Conservation (phyloP, 1,284 basidiomycete genomes). For the Ganoderma leucocontextum region DNA sequence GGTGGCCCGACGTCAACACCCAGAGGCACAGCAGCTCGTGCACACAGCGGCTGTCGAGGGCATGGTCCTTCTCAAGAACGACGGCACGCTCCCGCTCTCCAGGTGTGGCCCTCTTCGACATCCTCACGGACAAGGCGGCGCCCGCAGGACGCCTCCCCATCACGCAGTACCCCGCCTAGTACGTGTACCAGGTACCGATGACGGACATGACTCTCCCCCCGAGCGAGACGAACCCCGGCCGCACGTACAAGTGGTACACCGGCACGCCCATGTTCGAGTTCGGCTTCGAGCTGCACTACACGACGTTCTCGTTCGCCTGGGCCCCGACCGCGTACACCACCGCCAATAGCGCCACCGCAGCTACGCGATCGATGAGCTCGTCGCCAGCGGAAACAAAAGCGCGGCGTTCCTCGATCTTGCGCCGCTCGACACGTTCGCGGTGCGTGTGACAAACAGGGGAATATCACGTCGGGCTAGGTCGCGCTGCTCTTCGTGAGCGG, state of each 20-base stretch:
- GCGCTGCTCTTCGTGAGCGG: slow-evolving; percentile 61
- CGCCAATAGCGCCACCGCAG: slow-evolving; percentile 21
- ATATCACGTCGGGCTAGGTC: slow-evolving; percentile 60
- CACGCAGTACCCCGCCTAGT: slow-evolving; percentile 63
- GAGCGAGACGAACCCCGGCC: slow-evolving; percentile 55
- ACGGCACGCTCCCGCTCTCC: slow-evolving; percentile 58
- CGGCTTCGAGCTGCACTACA: slow-evolving; percentile 63
- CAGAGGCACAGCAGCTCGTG: slow-evolving; percentile 56
- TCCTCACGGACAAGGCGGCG: slow-evolving; percentile 56
- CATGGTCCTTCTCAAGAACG: slow-evolving; percentile 64
- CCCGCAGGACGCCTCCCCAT: slow-evolving; percentile 61
- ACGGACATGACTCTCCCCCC: slow-evolving; percentile 65
- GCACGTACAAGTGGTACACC: slow-evolving; percentile 64
- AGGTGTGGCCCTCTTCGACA: slow-evolving; percentile 58
- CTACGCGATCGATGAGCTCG: slow-evolving; percentile 34
- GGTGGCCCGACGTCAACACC: slow-evolving; percentile 58
- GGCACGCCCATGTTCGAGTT: slow-evolving; percentile 59
- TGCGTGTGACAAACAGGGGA: slow-evolving; percentile 58
- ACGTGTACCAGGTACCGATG: slow-evolving; percentile 57
- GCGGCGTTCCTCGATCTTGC: slow-evolving; percentile 52
- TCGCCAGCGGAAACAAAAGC: slow-evolving; percentile 37
- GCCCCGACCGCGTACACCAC: slow-evolving; percentile 44
- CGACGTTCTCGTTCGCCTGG: slow-evolving; percentile 55
- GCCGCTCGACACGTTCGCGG: slow-evolving; percentile 56
- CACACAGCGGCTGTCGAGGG: slow-evolving; percentile 60